Conservation (phyloP, 2,329 filamentous ascomycete species). For the Neofusicoccum kwambonambiense region DNA sequence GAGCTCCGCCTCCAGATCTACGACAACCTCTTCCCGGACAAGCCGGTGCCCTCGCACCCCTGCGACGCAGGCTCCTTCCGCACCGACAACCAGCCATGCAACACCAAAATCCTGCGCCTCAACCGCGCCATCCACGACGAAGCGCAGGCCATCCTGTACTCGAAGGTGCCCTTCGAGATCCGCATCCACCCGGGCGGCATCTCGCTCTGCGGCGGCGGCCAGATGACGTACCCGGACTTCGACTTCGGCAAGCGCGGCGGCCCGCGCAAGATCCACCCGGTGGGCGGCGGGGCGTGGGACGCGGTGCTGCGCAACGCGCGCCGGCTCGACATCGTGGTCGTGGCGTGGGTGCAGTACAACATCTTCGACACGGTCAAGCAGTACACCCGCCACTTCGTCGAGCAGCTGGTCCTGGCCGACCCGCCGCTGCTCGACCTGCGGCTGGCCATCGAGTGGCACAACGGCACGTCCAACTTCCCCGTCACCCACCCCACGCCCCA, state of each 20-base stretch:
- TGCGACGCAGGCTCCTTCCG: background rate
- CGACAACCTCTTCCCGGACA: constrained; percentile 15
- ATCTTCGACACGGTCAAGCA: background rate
- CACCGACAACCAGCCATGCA: background rate
- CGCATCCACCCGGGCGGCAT: constrained; percentile 3
- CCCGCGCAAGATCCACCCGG: background rate
- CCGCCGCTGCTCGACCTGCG: background rate
- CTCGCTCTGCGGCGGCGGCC: background rate
- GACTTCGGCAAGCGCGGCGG: constrained; percentile 17
- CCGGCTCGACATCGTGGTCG: background rate
- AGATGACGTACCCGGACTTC: constrained; percentile 1
- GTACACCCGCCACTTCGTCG: background rate
- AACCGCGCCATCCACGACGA: constrained; percentile 13
- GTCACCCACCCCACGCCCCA: background rate
- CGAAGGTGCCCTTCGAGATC: background rate
- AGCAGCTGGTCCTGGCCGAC: background rate
- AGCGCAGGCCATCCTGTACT: background rate
- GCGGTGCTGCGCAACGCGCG: background rate
- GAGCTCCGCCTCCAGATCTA: constrained; percentile 18
- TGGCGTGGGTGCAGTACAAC: constrained; percentile 5
- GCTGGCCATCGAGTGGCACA: constrained; percentile 8
- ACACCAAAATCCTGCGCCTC: background rate
- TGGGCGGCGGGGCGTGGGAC: background rate
- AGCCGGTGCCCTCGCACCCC: constrained; percentile 2
- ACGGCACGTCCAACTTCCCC: constrained; percentile 8